Evolutionary conservation across 2,329 filamentous ascomycete genomes (phyloP), one percentile per base, ranked within the genome.

Genomic region (Colletotrichum aenigma): DNA sequence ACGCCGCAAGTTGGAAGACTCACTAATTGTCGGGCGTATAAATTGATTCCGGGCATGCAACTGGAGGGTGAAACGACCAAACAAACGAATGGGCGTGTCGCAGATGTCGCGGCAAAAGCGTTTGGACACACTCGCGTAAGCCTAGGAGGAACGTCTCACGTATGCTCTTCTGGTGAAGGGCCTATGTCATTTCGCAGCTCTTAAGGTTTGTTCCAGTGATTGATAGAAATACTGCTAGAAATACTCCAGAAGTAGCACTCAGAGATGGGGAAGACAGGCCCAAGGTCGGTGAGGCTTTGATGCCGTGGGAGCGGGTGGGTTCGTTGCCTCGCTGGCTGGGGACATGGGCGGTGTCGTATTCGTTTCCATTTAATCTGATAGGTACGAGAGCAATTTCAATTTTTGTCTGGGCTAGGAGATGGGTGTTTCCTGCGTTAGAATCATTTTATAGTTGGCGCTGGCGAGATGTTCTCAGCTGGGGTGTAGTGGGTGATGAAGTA

Each of bases 271-370:
- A 52, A 21, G n/a, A 2, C 6, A 4, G 10, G n/a, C 1, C 1
- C 1, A 21, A 7, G 0, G 10, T 21, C 4, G n/a, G n/a, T 1
- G n/a, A 48, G 3, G 2, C 0, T 21, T 13, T 21, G 6, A 2
- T 21, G n/a, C 3, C 10, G 6, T 21, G 10, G 43, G 6, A 21
- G n/a, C 6, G 43, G n/a, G 2, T n/a, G 38, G 43, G 18, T 21
- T 48, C n/a, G 43, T 21, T 52, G 43, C 10, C 43, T 52, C 12
- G 1, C 43, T 52, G 43, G 43, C 0, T 48, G 2, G 43, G 10
- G n/a, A 21, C 3, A 13, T 48, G 43, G 6, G 7, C 10, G 38
- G 3, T 48, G 6, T 4, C 15, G 34, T 36, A 7, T 36, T 8
- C 34, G 34, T 36, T 2, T 36, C 34, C 34, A 36, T 36, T 1